These are phyloP conservation scores for Mycena capillaripes DNA, from an alignment of 768 basidiomycete genomes.

Conservation along the genomic window DNA sequence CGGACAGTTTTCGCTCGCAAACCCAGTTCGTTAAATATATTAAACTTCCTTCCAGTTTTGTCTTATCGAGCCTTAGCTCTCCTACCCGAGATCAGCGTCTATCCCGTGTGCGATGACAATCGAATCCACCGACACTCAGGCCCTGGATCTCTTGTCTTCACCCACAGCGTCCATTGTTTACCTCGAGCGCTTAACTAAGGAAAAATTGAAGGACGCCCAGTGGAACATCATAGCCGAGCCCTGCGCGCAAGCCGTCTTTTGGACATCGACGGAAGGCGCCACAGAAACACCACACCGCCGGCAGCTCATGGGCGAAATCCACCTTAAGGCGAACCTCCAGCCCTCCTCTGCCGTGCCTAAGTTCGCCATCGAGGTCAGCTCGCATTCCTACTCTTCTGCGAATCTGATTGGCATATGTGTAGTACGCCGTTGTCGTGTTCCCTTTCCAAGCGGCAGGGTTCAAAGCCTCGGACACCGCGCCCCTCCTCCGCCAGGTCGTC, in stretches of 20 bases:
- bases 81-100: conserved; percentile 13
- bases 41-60: neutral
- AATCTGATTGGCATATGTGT: too few species aligned
- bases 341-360: conserved; percentile 11
- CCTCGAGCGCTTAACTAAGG: conserved; percentile 5
- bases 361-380: conserved; percentile 18
- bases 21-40: conserved; percentile 11
- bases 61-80: conserved; percentile 5
- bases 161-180: conserved; percentile 16
- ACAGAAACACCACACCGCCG: conserved; percentile 1
- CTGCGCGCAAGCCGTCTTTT: conserved; percentile 26
- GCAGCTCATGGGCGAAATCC: conserved; percentile 31
- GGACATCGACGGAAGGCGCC: conserved; percentile 25
- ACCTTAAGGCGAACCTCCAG: conserved; percentile 13
- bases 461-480: conserved; percentile 12
- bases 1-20: conserved; percentile 28
- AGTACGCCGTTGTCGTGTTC: conserved; percentile 32
- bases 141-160: conserved; percentile 20
- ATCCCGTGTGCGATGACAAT: conserved; percentile 24
- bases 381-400: too few species aligned
- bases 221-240: conserved; percentile 17
- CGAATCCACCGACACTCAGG: conserved; percentile 16
- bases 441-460: conserved; percentile 30
- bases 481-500: conserved; percentile 13
- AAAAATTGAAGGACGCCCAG: neutral